These are phyloP conservation scores for Leptosphaerulina australis DNA, from an alignment of 2,329 filamentous ascomycete species.

Conservation along the genomic window DNA sequence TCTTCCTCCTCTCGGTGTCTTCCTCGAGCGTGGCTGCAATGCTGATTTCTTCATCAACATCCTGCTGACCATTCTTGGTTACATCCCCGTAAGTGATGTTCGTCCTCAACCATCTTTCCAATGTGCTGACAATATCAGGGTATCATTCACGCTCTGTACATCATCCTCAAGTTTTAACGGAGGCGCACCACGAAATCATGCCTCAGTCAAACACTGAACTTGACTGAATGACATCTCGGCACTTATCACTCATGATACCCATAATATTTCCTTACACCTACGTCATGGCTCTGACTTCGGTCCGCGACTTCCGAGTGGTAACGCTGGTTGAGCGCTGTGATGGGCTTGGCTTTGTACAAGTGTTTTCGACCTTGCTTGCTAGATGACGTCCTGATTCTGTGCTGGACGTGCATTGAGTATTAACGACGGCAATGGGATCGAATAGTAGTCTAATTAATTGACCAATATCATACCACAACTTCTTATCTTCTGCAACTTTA, in stretches of 20 bases:
- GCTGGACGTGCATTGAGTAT: not conserved
- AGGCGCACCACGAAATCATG: constrained; percentile 17
- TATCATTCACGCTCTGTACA: constrained; percentile 93
- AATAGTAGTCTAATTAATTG: not conserved
- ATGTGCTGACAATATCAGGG: constrained; percentile 47
- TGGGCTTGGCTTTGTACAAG: not conserved
- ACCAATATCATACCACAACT: not conserved
- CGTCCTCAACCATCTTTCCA: not conserved
- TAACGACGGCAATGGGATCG: not conserved
- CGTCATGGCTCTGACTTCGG: not conserved
- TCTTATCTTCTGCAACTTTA: too few relatives aligned
- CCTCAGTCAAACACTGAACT: constrained; percentile 7
- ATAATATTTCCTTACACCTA: constrained; percentile 21
- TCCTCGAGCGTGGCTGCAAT: constrained; percentile 90
- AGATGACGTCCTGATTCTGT: not conserved
- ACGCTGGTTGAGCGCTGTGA: not conserved
- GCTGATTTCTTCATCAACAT: constrained; percentile 92
- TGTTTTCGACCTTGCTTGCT: not conserved
- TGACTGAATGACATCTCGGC: constrained; percentile 13
- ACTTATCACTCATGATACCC: constrained; percentile 44
- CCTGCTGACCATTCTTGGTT: constrained; percentile 67
- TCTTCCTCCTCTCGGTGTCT: constrained; percentile 88
- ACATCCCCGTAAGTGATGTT: constrained; percentile 62
- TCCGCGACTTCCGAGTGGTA: not conserved
- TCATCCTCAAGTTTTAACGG: constrained; percentile 84